These are phyloP conservation scores for Skeletonema tropicum DNA, from an alignment of 108 stramenopile species.

Conservation along the genomic window DNA sequence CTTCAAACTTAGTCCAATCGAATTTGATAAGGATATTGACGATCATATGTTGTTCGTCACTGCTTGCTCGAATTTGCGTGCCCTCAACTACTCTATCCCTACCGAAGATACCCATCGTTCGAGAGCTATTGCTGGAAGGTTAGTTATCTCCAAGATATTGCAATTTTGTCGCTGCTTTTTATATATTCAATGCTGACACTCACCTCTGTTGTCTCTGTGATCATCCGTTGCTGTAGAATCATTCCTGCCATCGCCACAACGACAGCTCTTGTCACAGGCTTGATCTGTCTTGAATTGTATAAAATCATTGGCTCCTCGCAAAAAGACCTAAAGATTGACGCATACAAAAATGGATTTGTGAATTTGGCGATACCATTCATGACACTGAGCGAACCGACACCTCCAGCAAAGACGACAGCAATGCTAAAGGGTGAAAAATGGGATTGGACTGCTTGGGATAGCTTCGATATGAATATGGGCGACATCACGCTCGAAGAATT, in stretches of 20 bases:
- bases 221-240: conserved; percentile 60
- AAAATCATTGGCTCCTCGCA: conserved; percentile 91
- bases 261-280: conserved; percentile 96
- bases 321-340: conserved; percentile 90
- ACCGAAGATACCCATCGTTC: conserved; percentile 97
- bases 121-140: conserved; percentile 94
- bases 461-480: conserved; percentile 84
- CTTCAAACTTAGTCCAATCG: conserved; percentile 89
- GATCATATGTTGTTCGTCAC: conserved; percentile 98
- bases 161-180: background rate
- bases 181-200: background rate
- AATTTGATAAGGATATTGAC: conserved; percentile 98
- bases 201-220: background rate
- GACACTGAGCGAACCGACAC: conserved; percentile 92
- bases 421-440: conserved; percentile 92
- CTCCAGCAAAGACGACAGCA: conserved; percentile 85
- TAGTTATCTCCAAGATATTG: background rate
- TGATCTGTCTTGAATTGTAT: conserved; percentile 96
- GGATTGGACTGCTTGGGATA: conserved; percentile 98
- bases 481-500: conserved; percentile 93
- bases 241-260: conserved; percentile 99
- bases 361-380: conserved; percentile 98
- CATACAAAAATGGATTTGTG: conserved; percentile 94
- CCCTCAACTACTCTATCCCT: conserved; percentile 95
- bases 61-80: conserved; percentile 95